Base-by-base conservation (phyloP, 1,284 basidiomycete genomes). In the Melanopsichium pennsylvanicum region DNA sequence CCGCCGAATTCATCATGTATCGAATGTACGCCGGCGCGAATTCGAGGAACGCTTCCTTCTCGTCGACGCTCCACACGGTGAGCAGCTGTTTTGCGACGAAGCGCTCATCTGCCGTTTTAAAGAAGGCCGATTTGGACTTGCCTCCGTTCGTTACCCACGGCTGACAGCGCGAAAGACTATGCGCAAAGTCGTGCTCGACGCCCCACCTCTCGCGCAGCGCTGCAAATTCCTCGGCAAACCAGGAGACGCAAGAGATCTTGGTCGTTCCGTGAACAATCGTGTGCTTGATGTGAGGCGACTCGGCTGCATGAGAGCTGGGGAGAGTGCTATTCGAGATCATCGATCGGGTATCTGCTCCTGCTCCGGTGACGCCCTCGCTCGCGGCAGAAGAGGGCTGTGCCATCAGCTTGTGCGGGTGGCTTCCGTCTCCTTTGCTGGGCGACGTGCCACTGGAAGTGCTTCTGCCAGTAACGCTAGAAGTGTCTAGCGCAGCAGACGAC, bases 141-240 rank as follows among this genome's bases (percentile, higher is more conserved):
- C 74, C 74, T 37, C 75, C 74, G 2, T 56, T 55, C 2, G 70
- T 63, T 8, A 45, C 55, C 75, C 74, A 76, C 7, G 56, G 61
- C 41, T 62, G 56, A 35, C 63, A 77, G 19, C 74, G 59, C 29
- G 72, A 68, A 19, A 78, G 54, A 25, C 70, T 73, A 36, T 66
- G 56, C 11, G 62, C 68, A 35, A 71, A 78, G 48, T 72, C 74
- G 41, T 66, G 57, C 23, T 64, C 64, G 21, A 76, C 52, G 2
- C 72, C 74, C 75, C 75, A 78, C 29, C 49, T 48, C 26, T 63
- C 50, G 7, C 75, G 71, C 22, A 78, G 54, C 25, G 66, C 61
- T 8, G 69, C 62, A 61, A 78, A 78, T 35, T 76, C 74, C 36
- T 72, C 71, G n/a, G 75, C 75, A 34, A 76, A 76, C 75, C 75